Evolutionary conservation across 108 stramenopile genomes (phyloP), one percentile per base, ranked within the genome.

Genomic region (Conticribra guillardii): DNA sequence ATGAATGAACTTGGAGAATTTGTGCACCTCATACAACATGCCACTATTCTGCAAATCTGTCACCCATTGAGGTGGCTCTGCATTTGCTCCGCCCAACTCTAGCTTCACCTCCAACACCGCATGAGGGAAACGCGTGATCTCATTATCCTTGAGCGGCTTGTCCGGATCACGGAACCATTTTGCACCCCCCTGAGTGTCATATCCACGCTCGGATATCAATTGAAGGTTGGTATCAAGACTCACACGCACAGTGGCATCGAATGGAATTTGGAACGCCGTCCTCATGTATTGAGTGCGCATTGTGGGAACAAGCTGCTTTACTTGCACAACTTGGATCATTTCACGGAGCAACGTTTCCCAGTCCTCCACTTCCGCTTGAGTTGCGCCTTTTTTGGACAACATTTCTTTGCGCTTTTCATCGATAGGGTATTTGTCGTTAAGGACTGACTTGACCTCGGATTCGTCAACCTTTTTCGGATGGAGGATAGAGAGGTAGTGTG

Each of bases 181-280:
- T 29, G 89, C 89, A 69, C 91, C 91, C 22, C 90, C 84, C 54
- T 93, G 61, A 22, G 91, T 75, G 60, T 95, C 94, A 67, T 97
- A 94, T 28, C 92, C 94, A 57, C 96, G 84, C 71, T 99, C 98
- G n/a, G 83, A 85, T 51, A 99, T 96, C 96, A 99, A 96, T 69
- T 93, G 94, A 9, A 99, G 69, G 70, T 99, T 98, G 4, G 97
- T 98, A 76, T 99, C 98, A 52, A 99, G 76, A 48, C 87, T 89
- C 32, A 97, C 84, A n/a, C 98, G 85, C 4, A 99, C 98, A 4
- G 96, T 97, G 27, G 96, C 95, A 77, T 97, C 96, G 57, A 96
- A 96, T 1, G 97, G 96, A 32, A 97, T 96, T 82, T 99, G 98
- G 61, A 97, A 99, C 9, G 98, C 98, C 4, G 96, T 97, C 16